Conservation (phyloP, 306 rosid species). For the Lathyrus aphaca region DNA sequence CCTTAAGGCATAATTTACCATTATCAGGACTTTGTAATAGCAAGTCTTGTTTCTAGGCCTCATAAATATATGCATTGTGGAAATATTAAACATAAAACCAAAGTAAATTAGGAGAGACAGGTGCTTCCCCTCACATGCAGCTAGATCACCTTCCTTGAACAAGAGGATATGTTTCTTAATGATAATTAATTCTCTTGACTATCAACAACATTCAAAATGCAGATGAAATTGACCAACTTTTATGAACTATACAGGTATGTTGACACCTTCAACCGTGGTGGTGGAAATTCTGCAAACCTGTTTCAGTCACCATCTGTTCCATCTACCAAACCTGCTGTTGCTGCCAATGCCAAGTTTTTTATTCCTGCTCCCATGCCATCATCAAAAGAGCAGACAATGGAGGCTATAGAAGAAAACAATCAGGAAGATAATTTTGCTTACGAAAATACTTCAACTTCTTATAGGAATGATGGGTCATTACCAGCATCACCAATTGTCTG, state of each 20-base stretch:
- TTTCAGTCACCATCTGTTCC: slow-evolving; percentile 70
- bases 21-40: slow-evolving; percentile 8
- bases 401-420: slow-evolving; percentile 56
- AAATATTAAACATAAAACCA: background rate
- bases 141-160: slow-evolving; percentile 27
- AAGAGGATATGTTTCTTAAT: background rate
- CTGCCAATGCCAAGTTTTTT: slow-evolving; percentile 79
- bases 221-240: slow-evolving; percentile 23
- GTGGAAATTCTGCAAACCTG: slow-evolving; percentile 62
- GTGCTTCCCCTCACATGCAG: slow-evolving; percentile 26
- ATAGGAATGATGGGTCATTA: slow-evolving; percentile 43
- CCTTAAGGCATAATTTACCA: slow-evolving; percentile 3
- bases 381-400: slow-evolving; percentile 59
- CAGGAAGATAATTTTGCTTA: slow-evolving; percentile 50
- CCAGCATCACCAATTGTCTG: slow-evolving; percentile 36
- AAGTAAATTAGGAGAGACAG: slow-evolving; percentile 13
- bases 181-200: slow-evolving; percentile 20
- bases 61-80: slow-evolving; percentile 5
- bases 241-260: slow-evolving; percentile 69
- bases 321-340: slow-evolving; percentile 60
- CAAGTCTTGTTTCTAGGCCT: slow-evolving; percentile 28
- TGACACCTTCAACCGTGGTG: slow-evolving; percentile 90
- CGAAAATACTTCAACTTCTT: slow-evolving; percentile 58
- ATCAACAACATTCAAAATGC: slow-evolving; percentile 24
- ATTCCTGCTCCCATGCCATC: slow-evolving; percentile 63